Percentiles rank a stretch among this genome's conserved stretches.
These are phyloP conservation scores for Xylariaceae sp. DNA, from an alignment of 2,329 filamentous ascomycete species.

Conservation along the genomic window DNA sequence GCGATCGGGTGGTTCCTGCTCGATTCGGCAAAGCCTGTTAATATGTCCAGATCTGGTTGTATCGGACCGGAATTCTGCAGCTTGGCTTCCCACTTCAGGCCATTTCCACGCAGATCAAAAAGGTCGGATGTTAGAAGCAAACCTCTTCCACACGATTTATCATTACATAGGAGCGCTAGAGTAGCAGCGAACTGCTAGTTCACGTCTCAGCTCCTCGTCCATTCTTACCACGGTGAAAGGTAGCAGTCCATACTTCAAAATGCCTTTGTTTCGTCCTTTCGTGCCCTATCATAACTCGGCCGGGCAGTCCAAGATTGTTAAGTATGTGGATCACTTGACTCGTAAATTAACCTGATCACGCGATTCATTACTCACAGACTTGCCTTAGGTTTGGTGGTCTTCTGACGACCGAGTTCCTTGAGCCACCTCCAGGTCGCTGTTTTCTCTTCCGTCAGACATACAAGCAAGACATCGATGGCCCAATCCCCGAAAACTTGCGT, in stretches of 20 bases:
- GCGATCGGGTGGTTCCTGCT: not conserved
- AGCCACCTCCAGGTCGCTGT: constrained; percentile 38
- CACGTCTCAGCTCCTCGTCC: not conserved
- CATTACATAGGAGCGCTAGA: not conserved
- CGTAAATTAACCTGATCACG: not conserved
- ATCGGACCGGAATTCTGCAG: not conserved
- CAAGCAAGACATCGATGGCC: constrained; percentile 20
- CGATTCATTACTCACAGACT: not conserved
- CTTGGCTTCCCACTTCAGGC: not conserved
- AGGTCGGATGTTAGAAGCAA: not conserved
- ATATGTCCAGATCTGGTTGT: not conserved
- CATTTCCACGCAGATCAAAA: not conserved
- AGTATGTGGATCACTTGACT: constrained; percentile 1
- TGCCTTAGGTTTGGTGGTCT: constrained; percentile 36
- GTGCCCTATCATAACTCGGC: constrained; percentile 18
- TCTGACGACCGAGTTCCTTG: constrained; percentile 36
- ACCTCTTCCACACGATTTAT: not conserved
- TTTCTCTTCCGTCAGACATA: constrained; percentile 40
- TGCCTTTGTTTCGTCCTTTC: constrained; percentile 19
- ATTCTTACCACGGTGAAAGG: not conserved
- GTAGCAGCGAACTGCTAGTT: not conserved
- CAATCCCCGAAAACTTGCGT: constrained; percentile 15
- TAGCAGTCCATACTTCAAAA: too few species aligned
- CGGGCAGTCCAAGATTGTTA: constrained; percentile 12
- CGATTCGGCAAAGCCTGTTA: not conserved